phyloP scores from a whole-genome alignment of 116 monocot genomes.

The Trichopus zeylanicus region DNA sequence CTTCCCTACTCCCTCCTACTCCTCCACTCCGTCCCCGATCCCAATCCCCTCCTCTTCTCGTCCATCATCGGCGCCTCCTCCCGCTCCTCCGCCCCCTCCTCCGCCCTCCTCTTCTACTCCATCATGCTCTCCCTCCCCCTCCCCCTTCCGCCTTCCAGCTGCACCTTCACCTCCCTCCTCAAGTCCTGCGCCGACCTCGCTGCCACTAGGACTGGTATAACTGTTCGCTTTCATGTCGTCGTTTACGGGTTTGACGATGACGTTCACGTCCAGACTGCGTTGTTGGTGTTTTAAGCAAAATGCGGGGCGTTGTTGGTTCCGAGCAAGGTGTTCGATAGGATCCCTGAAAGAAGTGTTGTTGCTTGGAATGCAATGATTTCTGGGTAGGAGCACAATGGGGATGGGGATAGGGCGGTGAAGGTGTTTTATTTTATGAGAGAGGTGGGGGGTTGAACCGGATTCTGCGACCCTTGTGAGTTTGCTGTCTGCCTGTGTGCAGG shows the following conservation, averaged over 20 bases:
- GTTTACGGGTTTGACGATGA: conserved; percentile 29
- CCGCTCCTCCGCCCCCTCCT: conserved; percentile 8
- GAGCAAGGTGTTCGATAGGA: conserved; percentile 46
- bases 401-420: conserved; percentile 23
- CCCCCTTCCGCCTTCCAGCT: conserved; percentile 30
- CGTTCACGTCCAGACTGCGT: conserved; percentile 36
- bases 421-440: conserved; percentile 24
- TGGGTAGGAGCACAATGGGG: conserved; percentile 70
- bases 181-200: conserved; percentile 52
- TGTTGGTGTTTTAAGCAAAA: conserved; percentile 47
- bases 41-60: conserved; percentile 57
- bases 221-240: conserved; percentile 32
- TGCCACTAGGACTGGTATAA: conserved; percentile 15
- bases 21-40: conserved; percentile 26
- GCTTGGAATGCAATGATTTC: conserved; percentile 71
- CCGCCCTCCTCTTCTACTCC: conserved; percentile 34
- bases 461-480: conserved; percentile 42
- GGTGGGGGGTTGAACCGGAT: conserved; percentile 20
- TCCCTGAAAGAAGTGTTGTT: conserved; percentile 28
- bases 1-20: conserved; percentile 14
- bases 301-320: conserved; percentile 27
- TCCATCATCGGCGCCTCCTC: conserved; percentile 38
- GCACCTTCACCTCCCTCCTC: conserved; percentile 52
- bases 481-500: conserved; percentile 51
- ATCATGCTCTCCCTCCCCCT: conserved; percentile 23